Evolutionary conservation across 2,329 filamentous ascomycete genomes (phyloP).

Genomic region (Aaosphaeria arxii): DNA sequence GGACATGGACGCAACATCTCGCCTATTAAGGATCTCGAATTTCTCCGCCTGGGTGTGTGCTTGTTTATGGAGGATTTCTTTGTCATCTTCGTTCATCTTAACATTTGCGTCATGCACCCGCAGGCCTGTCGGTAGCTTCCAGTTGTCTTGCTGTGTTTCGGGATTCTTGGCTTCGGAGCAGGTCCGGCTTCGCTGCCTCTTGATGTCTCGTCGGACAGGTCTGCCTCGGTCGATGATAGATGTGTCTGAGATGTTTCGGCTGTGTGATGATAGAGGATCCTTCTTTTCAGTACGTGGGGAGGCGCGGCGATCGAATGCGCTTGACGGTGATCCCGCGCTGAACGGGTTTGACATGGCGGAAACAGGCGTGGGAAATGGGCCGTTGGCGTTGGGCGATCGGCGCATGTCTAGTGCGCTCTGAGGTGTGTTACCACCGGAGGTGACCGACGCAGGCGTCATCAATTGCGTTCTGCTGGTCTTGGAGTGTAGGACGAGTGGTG

Average conservation of each 20-base stretch:
- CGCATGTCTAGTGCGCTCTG: conserved; percentile 25
- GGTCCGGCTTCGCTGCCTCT: conserved; percentile 29
- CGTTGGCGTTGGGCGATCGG: conserved; percentile 29
- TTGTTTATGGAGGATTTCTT: conserved; percentile 36
- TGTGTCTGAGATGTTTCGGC: conserved; percentile 36
- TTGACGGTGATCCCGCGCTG: conserved; percentile 26
- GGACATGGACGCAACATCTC: conserved; percentile 52
- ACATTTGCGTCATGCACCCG: conserved; percentile 32
- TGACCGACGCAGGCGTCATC: conserved; percentile 23
- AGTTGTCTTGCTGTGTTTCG: conserved; percentile 25
- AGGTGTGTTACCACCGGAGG: conserved; percentile 21
- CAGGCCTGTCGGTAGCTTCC: conserved; percentile 37
- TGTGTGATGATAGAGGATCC: conserved; percentile 28
- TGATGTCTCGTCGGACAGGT: conserved; percentile 28
- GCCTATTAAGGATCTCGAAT: conserved; percentile 39
- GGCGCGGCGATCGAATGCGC: conserved; percentile 18
- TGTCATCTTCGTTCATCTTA: conserved; percentile 33
- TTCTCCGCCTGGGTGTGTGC: conserved; percentile 38
- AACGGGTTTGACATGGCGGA: conserved; percentile 31
- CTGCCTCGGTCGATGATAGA: conserved; percentile 39
- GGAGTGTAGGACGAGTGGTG: conserved; percentile 26
- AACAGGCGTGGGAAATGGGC: conserved; percentile 25
- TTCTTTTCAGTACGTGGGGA: conserved; percentile 32
- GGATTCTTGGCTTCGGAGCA: conserved; percentile 30
- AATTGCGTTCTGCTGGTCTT: conserved; percentile 32